Evolutionary conservation across 1,139 yeast species (phyloP).

Genomic region (Nakaseomyces nivariensis): DNA sequence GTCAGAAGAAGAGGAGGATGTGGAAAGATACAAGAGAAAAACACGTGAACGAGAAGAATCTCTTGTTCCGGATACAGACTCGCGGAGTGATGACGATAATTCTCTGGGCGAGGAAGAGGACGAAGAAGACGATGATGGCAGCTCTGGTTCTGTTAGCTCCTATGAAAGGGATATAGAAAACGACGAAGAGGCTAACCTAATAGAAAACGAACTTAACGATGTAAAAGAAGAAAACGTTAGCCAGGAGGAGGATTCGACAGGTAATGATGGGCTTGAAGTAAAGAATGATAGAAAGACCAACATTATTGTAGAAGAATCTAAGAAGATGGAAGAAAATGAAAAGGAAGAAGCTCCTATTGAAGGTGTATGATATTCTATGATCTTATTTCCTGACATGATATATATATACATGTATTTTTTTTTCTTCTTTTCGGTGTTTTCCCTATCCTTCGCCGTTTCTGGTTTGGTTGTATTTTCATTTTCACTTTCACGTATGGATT

Average conservation of each 20-base stretch:
- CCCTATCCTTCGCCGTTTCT: background rate
- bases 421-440: background rate
- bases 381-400: too few species aligned
- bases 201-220: background rate
- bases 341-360: background rate
- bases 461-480: background rate
- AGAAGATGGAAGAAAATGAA: background rate
- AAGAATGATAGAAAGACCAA: slow-evolving; percentile 1
- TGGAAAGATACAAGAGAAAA: slow-evolving; percentile 5
- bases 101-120: background rate
- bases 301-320: background rate
- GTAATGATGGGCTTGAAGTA: background rate
- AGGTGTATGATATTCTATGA: background rate
- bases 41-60: slow-evolving; percentile 7
- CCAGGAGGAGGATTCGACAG: slow-evolving; percentile 1
- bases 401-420: too few species aligned
- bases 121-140: slow-evolving; percentile 1
- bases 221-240: background rate
- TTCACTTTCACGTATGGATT: background rate
- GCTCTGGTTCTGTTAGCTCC: slow-evolving; percentile 3
- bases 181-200: slow-evolving; percentile 3
- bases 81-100: slow-evolving; percentile 2
- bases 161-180: slow-evolving; percentile 4
- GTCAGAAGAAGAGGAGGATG: slow-evolving; percentile 8
- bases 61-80: slow-evolving; percentile 2